A percentile compares a stretch with the other conserved stretches of the same genome.
phyloP scores from a whole-genome alignment of 768 basidiomycete species.

The Rhodotorula paludigena region DNA sequence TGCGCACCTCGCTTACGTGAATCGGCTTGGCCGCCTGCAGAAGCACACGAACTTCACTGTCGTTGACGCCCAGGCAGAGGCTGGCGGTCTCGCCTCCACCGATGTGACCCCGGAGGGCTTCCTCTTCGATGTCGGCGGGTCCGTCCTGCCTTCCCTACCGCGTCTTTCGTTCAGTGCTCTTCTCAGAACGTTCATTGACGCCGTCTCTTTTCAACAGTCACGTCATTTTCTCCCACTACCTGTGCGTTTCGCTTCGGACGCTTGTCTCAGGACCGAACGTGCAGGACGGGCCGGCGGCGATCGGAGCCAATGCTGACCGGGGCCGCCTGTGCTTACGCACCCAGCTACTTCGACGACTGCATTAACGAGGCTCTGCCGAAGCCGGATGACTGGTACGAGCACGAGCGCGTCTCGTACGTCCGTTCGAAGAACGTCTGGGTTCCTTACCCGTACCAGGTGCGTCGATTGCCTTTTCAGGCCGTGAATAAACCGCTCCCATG shows the following conservation, averaged over 20 bases:
- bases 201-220: slow-evolving; percentile 44
- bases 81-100: slow-evolving; percentile 49
- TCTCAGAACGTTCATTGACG: not conserved
- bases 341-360: slow-evolving; percentile 47
- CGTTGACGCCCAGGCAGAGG: slow-evolving; percentile 44
- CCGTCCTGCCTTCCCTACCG: slow-evolving; percentile 43
- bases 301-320: not conserved
- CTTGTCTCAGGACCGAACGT: not conserved
- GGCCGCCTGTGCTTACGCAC: not conserved
- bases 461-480: not conserved
- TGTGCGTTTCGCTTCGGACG: slow-evolving; percentile 14
- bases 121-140: slow-evolving; percentile 48
- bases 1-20: not conserved
- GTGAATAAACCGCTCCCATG: not conserved
- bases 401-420: slow-evolving; percentile 50
- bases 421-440: slow-evolving; percentile 47
- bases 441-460: slow-evolving; percentile 45
- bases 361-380: slow-evolving; percentile 48
- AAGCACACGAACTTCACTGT: slow-evolving; percentile 44
- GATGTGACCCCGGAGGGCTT: slow-evolving; percentile 48
- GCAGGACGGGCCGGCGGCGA: not conserved
- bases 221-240: slow-evolving; percentile 51
- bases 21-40: slow-evolving; percentile 11
- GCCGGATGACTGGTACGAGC: slow-evolving; percentile 48
- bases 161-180: slow-evolving; percentile 6